Percentiles rank a stretch among this genome's conserved stretches.
phyloP scores from a whole-genome alignment of 164 flowering plant species.

The Houttuynia cordata region DNA sequence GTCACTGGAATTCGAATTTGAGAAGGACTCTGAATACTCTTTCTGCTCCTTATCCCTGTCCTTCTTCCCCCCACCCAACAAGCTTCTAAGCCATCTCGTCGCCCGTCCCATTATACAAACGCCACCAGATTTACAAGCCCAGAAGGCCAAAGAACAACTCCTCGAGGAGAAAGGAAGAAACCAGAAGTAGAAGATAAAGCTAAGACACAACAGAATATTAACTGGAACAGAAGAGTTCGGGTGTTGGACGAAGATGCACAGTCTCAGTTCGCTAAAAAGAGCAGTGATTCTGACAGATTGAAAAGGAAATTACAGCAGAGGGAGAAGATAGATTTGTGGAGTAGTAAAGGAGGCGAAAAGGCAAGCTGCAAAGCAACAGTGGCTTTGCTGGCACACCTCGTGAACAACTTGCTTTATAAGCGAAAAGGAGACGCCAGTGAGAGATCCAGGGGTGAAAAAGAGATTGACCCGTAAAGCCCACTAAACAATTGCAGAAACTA shows the following conservation, averaged over 20 bases:
- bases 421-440: not conserved
- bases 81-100: constrained; percentile 55
- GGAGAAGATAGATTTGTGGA: not conserved
- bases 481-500: no score
- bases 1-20: constrained; percentile 18
- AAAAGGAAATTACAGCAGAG: not conserved
- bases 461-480: not conserved
- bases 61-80: constrained; percentile 58
- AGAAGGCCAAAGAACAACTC: not conserved
- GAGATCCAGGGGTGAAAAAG: not conserved
- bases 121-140: not conserved
- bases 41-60: constrained; percentile 41
- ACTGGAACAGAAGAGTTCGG: no score
- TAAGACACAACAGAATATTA: no score
- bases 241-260: not conserved
- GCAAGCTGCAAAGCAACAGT: not conserved
- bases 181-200: not conserved
- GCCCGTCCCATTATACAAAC: constrained; percentile 59
- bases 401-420: not conserved
- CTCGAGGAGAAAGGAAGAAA: not conserved
- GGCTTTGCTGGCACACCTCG: not conserved
- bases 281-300: no score
- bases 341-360: not conserved
- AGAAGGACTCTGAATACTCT: not conserved
- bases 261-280: not conserved